Evolutionary conservation across 2,329 filamentous ascomycete species (phyloP).

Genomic region (Cladophialophora immunda): DNA sequence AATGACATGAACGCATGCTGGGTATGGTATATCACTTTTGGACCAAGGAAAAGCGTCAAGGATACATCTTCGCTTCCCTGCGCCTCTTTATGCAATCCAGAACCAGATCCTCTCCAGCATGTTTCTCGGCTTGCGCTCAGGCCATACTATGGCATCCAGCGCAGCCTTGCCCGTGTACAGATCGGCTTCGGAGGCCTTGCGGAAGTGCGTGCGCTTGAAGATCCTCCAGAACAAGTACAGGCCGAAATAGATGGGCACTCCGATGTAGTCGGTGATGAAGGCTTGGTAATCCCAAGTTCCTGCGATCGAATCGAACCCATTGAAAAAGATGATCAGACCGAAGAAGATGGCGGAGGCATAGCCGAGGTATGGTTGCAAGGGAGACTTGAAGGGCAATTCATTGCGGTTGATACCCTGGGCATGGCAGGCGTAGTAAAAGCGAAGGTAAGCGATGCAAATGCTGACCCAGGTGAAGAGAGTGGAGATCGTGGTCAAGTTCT

Average conservation of each 20-base stretch:
- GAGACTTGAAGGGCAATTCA: slow-evolving; percentile 72
- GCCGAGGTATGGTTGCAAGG: slow-evolving; percentile 74
- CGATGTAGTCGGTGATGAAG: slow-evolving; percentile 63
- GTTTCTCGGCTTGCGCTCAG: slow-evolving; percentile 45
- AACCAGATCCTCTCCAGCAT: slow-evolving; percentile 47
- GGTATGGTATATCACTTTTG: slow-evolving; percentile 10
- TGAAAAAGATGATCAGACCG: slow-evolving; percentile 70
- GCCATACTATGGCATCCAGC: slow-evolving; percentile 46
- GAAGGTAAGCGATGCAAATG: slow-evolving; percentile 74
- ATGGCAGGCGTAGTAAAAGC: slow-evolving; percentile 73
- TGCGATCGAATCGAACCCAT: slow-evolving; percentile 63
- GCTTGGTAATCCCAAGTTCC: slow-evolving; percentile 53
- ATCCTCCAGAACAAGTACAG: slow-evolving; percentile 46
- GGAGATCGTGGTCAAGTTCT: slow-evolving; percentile 44
- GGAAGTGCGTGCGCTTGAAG: slow-evolving; percentile 44
- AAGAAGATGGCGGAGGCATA: slow-evolving; percentile 66
- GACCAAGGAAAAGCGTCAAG: neutral
- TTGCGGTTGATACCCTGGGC: slow-evolving; percentile 74
- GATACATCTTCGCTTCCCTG: neutral
- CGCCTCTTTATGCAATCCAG: slow-evolving; percentile 42
- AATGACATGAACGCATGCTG: neutral
- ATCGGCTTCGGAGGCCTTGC: slow-evolving; percentile 44
- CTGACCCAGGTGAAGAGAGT: slow-evolving; percentile 71
- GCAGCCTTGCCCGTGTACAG: slow-evolving; percentile 47
- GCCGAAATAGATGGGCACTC: slow-evolving; percentile 54